phyloP scores from a whole-genome alignment of 2,329 filamentous ascomycete genomes.

The Ceratocystiopsis sp. region DNA sequence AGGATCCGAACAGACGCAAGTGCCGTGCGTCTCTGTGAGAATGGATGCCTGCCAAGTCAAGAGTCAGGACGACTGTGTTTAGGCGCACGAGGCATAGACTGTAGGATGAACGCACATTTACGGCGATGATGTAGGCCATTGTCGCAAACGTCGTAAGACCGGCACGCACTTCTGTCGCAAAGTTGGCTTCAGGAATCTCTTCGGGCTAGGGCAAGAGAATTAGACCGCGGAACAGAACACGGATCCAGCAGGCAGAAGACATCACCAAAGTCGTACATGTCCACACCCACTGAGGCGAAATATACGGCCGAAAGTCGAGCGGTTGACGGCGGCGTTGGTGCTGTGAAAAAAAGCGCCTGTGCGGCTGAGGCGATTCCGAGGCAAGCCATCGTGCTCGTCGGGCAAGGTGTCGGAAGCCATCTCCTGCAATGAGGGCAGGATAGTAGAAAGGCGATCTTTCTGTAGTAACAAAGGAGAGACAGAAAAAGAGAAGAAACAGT shows the following conservation, averaged over 20 bases:
- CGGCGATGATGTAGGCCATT: conserved; percentile 75
- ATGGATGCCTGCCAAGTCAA: conserved; percentile 41
- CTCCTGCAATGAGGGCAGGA: too few relatives aligned
- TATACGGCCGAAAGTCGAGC: conserved; percentile 35
- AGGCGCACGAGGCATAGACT: background rate
- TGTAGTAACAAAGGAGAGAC: background rate
- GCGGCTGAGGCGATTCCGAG: too few relatives aligned
- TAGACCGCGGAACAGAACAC: background rate
- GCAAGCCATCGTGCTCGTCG: too few relatives aligned
- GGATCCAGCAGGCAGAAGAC: too few relatives aligned
- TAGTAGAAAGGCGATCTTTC: too few relatives aligned
- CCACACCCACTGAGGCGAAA: conserved; percentile 52
- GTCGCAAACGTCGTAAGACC: conserved; percentile 66
- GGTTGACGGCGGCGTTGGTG: conserved; percentile 20
- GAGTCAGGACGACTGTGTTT: background rate
- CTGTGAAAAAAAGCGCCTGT: background rate
- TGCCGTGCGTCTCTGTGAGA: conserved; percentile 59
- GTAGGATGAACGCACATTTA: conserved; percentile 30
- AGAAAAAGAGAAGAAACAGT: background rate
- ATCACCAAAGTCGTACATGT: conserved; percentile 33
- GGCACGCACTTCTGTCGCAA: conserved; percentile 63
- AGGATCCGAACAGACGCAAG: conserved; percentile 42
- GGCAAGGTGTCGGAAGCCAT: too few relatives aligned
- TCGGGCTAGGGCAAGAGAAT: conserved; percentile 23
- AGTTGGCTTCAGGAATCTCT: conserved; percentile 50